A percentile compares a stretch with the other conserved stretches of the same genome.
phyloP scores from a whole-genome alignment of 495 filamentous ascomycete species.

The Collariella sp. region DNA sequence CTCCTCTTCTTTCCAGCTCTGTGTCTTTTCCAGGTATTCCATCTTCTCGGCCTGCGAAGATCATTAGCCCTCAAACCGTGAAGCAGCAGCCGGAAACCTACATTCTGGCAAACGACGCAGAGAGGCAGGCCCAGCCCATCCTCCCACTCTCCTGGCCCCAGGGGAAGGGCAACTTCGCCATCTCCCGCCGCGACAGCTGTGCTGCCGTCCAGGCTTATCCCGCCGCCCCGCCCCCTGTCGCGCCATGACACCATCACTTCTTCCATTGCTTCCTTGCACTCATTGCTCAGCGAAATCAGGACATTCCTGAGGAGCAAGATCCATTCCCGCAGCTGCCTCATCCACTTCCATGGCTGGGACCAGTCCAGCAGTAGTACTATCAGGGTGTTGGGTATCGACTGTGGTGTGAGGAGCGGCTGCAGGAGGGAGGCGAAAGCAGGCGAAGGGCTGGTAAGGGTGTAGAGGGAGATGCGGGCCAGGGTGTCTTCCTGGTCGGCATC shows the following conservation, averaged over 20 bases:
- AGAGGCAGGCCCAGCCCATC: constrained; percentile 81
- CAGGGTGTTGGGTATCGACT: constrained; percentile 78
- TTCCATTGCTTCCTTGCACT: constrained; percentile 73
- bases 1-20: constrained; percentile 86
- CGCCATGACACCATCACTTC: constrained; percentile 63
- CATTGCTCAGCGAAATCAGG: constrained; percentile 62
- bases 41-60: constrained; percentile 70
- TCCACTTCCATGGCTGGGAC: constrained; percentile 88
- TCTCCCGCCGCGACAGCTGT: constrained; percentile 39
- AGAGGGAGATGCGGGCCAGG: constrained; percentile 82
- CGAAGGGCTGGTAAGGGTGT: constrained; percentile 76
- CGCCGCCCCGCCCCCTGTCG: constrained; percentile 47
- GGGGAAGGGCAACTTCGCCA: constrained; percentile 59
- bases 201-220: constrained; percentile 42
- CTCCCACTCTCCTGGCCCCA: constrained; percentile 91
- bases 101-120: constrained; percentile 89
- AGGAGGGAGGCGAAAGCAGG: constrained; percentile 76
- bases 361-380: constrained; percentile 87
- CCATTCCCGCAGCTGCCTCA: constrained; percentile 81
- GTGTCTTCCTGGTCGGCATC: constrained; percentile 96
- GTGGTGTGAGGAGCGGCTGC: constrained; percentile 73
- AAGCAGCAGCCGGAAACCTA: constrained; percentile 33
- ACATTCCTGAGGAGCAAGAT: constrained; percentile 70
- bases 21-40: constrained; percentile 74
- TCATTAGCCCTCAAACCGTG: constrained; percentile 19